phyloP scores from a whole-genome alignment of 2,329 filamentous ascomycete genomes.

The Claviceps sorghi region DNA sequence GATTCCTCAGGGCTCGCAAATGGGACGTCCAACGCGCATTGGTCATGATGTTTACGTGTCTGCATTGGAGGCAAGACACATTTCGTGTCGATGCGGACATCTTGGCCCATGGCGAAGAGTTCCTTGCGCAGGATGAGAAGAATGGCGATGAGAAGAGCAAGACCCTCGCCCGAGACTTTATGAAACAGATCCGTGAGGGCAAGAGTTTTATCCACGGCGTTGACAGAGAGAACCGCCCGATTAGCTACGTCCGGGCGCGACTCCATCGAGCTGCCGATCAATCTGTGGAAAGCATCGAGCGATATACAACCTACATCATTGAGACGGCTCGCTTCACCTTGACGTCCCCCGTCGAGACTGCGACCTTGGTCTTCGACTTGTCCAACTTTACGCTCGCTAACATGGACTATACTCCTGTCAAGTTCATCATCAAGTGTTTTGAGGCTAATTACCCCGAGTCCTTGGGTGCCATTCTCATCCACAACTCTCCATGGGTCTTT shows the following conservation, averaged over 20 bases:
- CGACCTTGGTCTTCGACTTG: constrained; percentile 54
- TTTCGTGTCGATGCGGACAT: constrained; percentile 18
- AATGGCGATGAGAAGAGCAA: constrained; percentile 7
- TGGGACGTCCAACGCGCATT: constrained; percentile 25
- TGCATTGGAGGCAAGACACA: constrained; percentile 23
- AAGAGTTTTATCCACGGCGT: constrained; percentile 24
- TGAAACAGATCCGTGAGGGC: constrained; percentile 22
- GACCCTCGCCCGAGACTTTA: constrained; percentile 12
- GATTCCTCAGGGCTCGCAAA: constrained; percentile 25
- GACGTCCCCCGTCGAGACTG: constrained; percentile 9
- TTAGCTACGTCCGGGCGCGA: constrained; percentile 22
- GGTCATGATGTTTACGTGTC: constrained; percentile 22
- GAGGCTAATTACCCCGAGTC: constrained; percentile 68
- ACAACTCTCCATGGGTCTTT: constrained; percentile 65
- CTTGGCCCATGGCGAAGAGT: constrained; percentile 19
- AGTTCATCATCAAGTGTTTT: constrained; percentile 68
- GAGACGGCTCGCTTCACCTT: constrained; percentile 15
- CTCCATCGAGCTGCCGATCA: constrained; percentile 19
- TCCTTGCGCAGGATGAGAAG: constrained; percentile 16
- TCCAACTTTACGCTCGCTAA: constrained; percentile 55
- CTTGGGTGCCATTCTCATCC: constrained; percentile 54
- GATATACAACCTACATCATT: constrained; percentile 25
- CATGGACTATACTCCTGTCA: constrained; percentile 64
- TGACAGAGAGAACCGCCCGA: constrained; percentile 20
- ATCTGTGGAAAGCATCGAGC: constrained; percentile 20